Base-by-base conservation (phyloP, 2,329 filamentous ascomycete genomes). In the Akanthomyces dipterigenus region DNA sequence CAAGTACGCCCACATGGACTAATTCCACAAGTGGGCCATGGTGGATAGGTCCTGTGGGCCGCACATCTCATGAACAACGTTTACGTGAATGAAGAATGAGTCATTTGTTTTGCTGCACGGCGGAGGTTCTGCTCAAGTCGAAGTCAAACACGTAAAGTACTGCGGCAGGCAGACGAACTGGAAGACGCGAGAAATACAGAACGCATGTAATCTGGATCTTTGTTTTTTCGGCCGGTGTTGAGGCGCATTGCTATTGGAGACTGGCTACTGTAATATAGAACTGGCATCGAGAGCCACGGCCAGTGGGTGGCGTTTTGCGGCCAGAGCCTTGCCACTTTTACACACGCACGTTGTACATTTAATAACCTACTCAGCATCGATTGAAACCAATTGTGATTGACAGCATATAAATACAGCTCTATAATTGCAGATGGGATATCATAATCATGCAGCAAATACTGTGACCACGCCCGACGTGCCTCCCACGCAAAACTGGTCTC, bases 1-100 rank as follows among this genome's bases (percentile, higher is more conserved):
- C 82, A 96, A 97, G 77, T 95, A 90, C 70, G 91, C 89, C 22
- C 91, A 93, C 58, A 91, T 89, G 81, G 87, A 86, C 70, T 96
- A 75, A 64, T 12, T 20, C 8, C 20, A 18, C 22, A n/a, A n/a
- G 22, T 16, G 12, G 16, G 18, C 24, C 38, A 14, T 40, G 20
- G 14, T n/a, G 9, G 40, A 8, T n/a, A 2, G 14, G 26, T 14
- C 28, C 9, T 28, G 11, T 24, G 36, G 22, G 6, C 16, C 40
- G 20, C 22, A 28, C 22, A 24, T 26, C 9, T 43, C 12, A 51
- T 22, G 56, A 51, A 31, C 46, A 38, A 43, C 46, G 24, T 14
- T 51, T 34, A 40, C 42, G 45, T 51, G 24, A n/a, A 57, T 9
- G 43, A 57, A 20, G 5, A 16, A 28, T 16, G 43, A 5, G 18